Evolutionary conservation across 2,329 filamentous ascomycete genomes (phyloP).

Genomic region (Pseudogymnoascus sp.): DNA sequence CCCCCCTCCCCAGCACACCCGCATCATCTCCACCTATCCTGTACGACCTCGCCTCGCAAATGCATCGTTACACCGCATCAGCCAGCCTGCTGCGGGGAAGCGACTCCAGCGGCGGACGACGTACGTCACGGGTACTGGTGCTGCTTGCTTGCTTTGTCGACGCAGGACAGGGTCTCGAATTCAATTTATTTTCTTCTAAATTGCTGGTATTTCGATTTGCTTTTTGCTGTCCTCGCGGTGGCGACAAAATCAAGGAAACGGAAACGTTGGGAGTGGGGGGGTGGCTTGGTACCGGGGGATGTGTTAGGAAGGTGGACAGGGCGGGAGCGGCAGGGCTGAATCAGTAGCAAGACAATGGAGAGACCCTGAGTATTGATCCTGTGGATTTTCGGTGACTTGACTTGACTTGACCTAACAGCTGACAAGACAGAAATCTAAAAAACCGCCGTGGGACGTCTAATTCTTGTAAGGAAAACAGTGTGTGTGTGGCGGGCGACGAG

Average conservation of each 20-base stretch:
- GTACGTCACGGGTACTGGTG: background rate
- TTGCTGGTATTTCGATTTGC: too few relatives aligned
- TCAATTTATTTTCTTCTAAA: background rate
- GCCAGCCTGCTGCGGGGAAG: background rate
- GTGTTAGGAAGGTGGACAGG: background rate
- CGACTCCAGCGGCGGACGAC: background rate
- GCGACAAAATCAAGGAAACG: too few relatives aligned
- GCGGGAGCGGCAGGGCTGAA: background rate
- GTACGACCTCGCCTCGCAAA: background rate
- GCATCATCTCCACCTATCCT: background rate
- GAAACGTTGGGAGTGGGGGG: too few relatives aligned
- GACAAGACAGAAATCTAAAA: background rate
- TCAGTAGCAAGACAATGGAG: background rate
- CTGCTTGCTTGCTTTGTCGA: background rate
- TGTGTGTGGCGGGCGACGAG: too few relatives aligned
- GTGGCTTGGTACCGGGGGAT: too few relatives aligned
- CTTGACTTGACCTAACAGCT: background rate
- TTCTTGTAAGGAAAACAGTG: background rate
- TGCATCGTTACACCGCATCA: background rate
- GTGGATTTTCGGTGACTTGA: background rate
- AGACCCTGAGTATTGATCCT: background rate
- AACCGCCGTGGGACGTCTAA: background rate
- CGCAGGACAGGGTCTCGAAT: background rate
- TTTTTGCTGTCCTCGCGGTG: too few relatives aligned
- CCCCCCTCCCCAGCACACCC: background rate